These are phyloP conservation scores for Suillus bovinus DNA, from an alignment of 768 basidiomycete species.

Conservation along the genomic window DNA sequence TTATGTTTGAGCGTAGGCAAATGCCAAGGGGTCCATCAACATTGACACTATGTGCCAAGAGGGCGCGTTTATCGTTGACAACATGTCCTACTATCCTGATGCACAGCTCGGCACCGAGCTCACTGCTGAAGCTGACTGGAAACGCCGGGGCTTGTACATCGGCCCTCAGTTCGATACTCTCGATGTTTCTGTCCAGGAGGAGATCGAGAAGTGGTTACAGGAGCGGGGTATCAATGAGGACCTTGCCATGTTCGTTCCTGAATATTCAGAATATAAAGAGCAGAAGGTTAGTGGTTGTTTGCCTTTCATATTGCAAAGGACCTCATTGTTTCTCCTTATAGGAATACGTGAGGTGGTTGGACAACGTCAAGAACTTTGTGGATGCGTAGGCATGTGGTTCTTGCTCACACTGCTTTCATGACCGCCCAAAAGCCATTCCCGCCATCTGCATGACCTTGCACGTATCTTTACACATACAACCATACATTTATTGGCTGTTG, in stretches of 20 bases:
- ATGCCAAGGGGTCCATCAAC: slow-evolving; percentile 65
- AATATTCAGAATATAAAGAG: slow-evolving; percentile 89
- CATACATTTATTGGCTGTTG: slow-evolving; percentile 12
- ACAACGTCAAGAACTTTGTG: slow-evolving; percentile 79
- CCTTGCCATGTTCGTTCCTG: slow-evolving; percentile 84
- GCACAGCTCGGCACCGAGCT: slow-evolving; percentile 69
- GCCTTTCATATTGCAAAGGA: slow-evolving; percentile 3
- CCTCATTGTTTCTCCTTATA: slow-evolving; percentile 30
- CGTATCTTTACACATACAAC: slow-evolving; percentile 13
- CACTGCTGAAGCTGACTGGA: slow-evolving; percentile 92
- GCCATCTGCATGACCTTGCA: slow-evolving; percentile 9
- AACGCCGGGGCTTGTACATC: slow-evolving; percentile 86
- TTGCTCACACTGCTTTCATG: neutral
- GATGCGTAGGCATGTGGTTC: slow-evolving; percentile 48
- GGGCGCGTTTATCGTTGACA: slow-evolving; percentile 83
- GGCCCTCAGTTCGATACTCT: slow-evolving; percentile 95
- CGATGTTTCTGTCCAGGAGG: slow-evolving; percentile 83
- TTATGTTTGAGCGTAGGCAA: slow-evolving; percentile 36
- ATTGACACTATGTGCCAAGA: slow-evolving; percentile 80
- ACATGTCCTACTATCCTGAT: slow-evolving; percentile 83
- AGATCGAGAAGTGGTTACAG: slow-evolving; percentile 85
- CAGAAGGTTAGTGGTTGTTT: slow-evolving; percentile 66
- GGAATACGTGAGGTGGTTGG: slow-evolving; percentile 93
- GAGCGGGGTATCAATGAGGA: slow-evolving; percentile 88
- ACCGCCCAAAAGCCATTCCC: slow-evolving; percentile 2